A percentile compares a stretch with the other conserved stretches of the same genome.
Conservation (phyloP, 169 alveolate genomes). For the Condylostoma magnum region DNA sequence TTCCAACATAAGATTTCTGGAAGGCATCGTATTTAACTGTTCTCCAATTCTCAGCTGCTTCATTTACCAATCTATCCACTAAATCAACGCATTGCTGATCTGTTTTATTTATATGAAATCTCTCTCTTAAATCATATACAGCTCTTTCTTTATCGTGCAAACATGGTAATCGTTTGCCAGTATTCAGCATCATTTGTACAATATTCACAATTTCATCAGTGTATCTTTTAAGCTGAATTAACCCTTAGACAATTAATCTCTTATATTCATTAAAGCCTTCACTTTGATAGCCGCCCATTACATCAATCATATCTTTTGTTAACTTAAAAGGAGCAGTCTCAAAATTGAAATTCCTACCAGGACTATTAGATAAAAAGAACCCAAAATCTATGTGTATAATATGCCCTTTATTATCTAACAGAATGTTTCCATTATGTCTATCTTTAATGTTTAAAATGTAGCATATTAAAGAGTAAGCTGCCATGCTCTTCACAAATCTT, state of each 20-base stretch:
- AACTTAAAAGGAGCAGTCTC: conserved; percentile 97
- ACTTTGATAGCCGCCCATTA: conserved; percentile 82
- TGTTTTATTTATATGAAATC: conserved; percentile 52
- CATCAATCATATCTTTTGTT: conserved; percentile 94
- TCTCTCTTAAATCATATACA: conserved; percentile 40
- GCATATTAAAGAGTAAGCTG: conserved; percentile 92
- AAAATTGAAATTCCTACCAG: conserved; percentile 94
- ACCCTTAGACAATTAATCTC: conserved; percentile 18
- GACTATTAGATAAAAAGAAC: conserved; percentile 94
- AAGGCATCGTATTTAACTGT: conserved; percentile 94
- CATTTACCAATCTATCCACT: conserved; percentile 86
- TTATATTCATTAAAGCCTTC: conserved; percentile 20
- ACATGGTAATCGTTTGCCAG: conserved; percentile 27
- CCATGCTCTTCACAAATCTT: conserved; percentile 90
- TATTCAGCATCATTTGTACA: neutral
- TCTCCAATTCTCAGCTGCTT: conserved; percentile 91
- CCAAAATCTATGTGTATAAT: conserved; percentile 98
- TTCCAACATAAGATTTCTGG: conserved; percentile 94
- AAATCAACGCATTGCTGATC: conserved; percentile 78
- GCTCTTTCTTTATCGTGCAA: conserved; percentile 35
- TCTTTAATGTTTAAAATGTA: conserved; percentile 91
- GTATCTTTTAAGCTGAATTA: conserved; percentile 20
- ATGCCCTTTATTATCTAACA: conserved; percentile 92
- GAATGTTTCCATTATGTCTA: conserved; percentile 95
- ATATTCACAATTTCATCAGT: neutral